phyloP scores from a whole-genome alignment of 2,329 filamentous ascomycete species.

The Pestalotiopsis sp. region DNA sequence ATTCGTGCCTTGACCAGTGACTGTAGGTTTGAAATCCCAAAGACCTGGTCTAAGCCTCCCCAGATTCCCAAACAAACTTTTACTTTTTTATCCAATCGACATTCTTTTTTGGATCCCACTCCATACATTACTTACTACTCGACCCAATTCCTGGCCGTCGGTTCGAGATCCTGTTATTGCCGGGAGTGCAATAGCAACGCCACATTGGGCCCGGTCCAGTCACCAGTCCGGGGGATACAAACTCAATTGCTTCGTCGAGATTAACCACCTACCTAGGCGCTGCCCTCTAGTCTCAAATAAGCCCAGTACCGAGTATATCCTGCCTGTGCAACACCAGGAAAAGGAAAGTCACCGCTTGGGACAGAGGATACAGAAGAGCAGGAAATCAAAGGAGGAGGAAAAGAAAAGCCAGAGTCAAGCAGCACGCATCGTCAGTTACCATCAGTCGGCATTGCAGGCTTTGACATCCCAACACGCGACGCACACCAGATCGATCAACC shows the following conservation, averaged over 20 bases:
- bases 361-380: not conserved
- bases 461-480: not conserved
- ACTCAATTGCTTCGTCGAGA: constrained; percentile 5
- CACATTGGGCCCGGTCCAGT: not conserved
- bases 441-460: not conserved
- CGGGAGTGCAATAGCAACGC: constrained; percentile 5
- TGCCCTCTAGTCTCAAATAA: not conserved
- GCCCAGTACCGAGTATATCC: not conserved
- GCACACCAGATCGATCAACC: constrained; percentile 9
- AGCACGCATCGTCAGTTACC: not conserved
- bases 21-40: not conserved
- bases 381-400: not conserved
- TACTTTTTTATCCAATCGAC: not conserved
- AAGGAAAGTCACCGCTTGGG: not conserved
- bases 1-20: constrained; percentile 2
- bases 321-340: not conserved
- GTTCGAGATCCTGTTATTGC: not conserved
- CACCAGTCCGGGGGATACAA: not conserved
- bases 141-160: not conserved
- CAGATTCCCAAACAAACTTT: not conserved
- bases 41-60: not conserved
- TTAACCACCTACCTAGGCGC: not conserved
- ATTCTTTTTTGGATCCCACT: not conserved
- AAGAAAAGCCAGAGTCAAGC: not conserved
- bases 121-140: not conserved